Evolutionary conservation across 331 rosid genomes (phyloP).

Genomic region (Acacia pycnantha): DNA sequence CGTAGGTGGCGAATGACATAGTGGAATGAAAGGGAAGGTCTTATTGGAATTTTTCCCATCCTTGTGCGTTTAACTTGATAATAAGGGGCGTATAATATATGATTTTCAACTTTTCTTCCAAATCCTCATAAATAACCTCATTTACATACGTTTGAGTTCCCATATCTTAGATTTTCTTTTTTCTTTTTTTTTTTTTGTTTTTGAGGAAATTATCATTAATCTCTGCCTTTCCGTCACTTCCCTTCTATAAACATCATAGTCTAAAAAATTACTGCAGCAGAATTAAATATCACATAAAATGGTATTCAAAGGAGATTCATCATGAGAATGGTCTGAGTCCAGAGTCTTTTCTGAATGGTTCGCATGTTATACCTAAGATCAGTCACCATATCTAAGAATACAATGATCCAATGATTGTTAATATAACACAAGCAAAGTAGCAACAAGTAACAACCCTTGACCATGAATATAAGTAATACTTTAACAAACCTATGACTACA

Average conservation of each 20-base stretch:
- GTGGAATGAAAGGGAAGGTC: neutral
- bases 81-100: neutral
- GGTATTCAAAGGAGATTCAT: neutral
- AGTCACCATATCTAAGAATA: neutral
- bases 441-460: neutral
- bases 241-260: neutral
- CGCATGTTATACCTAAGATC: neutral
- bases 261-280: neutral
- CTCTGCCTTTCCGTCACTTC: neutral
- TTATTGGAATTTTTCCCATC: neutral
- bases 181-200: too few species aligned
- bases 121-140: neutral
- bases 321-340: neutral
- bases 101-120: neutral
- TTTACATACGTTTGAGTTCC: neutral
- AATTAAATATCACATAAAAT: neutral
- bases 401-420: neutral
- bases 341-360: constrained; percentile 1
- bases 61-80: neutral
- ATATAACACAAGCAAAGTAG: neutral
- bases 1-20: neutral
- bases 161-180: neutral
- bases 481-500: neutral
- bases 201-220: too few species aligned
- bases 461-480: neutral